Base-by-base conservation (phyloP, 768 basidiomycete genomes). In the Phlebiopsis gigantea region DNA sequence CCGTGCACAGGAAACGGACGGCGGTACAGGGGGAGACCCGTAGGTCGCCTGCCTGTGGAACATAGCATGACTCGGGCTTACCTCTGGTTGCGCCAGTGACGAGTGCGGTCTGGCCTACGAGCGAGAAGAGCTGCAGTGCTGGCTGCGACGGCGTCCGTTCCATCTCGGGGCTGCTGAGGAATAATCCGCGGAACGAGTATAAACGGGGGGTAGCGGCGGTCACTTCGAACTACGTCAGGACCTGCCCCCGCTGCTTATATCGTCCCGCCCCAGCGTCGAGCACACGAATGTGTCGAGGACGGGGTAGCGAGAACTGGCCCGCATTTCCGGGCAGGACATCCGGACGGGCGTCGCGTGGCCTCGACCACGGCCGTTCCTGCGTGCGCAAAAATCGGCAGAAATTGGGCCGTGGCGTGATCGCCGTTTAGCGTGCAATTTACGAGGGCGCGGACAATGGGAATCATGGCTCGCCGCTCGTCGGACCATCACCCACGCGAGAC, bases 1-100 rank as follows among this genome's bases (percentile, higher is more conserved):
- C 28, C 15, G 28, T 29, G 47, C 47, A 48, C 47, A 31, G 43
- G 50, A 39, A 39, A 12, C 41, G 49, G 15, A 29, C 31, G 39
- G 46, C 41, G 50, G 41, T 10, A 39, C 19, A 46, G 46, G 9
- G 8, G 50, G 30, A 24, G 24, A 43, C 46, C 61, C 64, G 52
- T 34, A 39, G 17, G 34, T 17, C 34, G 34, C 34, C 34, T 4
- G 17, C 4, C 3, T 17, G 17, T 39, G 17, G 3, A 2, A 39
- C 34, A 39, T 39, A 2, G 34, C 34, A 39, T 39, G 34, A 39
- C 34, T 12, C 14, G 25, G 14, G 24, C 58, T 39, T 41, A 87
- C 88, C 90, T 70, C 90, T 77, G 22, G 87, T 83, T 29, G 85
- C 87, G 59, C 90, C 90, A 39, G 91, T 93, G 65, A 93, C 80